Evolutionary conservation across 257 asterid species (phyloP).

Genomic region (Solanum infundibuliforme): DNA sequence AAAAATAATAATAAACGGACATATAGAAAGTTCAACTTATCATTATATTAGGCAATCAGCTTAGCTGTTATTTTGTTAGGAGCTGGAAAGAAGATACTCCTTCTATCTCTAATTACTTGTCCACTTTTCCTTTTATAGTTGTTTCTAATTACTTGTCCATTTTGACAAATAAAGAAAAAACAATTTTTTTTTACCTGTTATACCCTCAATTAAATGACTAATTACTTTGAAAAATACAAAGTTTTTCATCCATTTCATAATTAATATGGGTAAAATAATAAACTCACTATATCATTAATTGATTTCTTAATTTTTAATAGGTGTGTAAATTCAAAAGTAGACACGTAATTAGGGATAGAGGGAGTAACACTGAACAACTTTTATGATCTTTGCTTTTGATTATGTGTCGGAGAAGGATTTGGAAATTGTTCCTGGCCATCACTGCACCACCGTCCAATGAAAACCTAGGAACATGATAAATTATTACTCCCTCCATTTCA

Average conservation of each 20-base stretch:
- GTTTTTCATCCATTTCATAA: no score
- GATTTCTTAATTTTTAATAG: no score
- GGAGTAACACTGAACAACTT: neutral
- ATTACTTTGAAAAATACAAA: no score
- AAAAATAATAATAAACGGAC: neutral
- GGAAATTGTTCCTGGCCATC: neutral
- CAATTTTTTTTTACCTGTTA: no score
- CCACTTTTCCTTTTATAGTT: no score
- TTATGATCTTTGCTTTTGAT: neutral
- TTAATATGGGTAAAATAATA: no score
- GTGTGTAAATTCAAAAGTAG: no score
- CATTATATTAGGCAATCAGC: neutral
- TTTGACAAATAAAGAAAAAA: no score
- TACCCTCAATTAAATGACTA: no score
- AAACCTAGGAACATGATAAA: neutral
- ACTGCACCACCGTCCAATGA: neutral
- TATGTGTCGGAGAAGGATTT: neutral
- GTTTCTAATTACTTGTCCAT: accelerated
- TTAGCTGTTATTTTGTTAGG: neutral
- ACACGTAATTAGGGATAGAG: no score
- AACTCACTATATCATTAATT: no score
- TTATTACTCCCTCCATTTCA: neutral
- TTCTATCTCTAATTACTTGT: no score
- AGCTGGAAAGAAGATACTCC: neutral
- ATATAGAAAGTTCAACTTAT: neutral